These are phyloP conservation scores for Phyllosticta citriasiana DNA, from an alignment of 2,329 filamentous ascomycete species.

Conservation along the genomic window DNA sequence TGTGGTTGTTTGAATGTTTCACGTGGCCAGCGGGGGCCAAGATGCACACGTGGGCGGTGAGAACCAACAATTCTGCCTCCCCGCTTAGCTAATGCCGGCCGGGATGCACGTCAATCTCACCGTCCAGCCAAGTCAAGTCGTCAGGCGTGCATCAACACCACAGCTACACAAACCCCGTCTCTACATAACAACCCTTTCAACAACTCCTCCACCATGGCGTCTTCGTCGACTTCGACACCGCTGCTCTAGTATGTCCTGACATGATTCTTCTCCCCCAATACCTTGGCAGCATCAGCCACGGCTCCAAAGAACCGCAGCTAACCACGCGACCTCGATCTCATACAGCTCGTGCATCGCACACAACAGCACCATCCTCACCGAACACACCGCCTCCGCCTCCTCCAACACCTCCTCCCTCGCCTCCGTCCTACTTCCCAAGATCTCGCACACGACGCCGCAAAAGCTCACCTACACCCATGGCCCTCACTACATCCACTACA, in stretches of 20 bases:
- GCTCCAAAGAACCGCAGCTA: constrained; percentile 7
- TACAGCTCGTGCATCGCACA: constrained; percentile 84
- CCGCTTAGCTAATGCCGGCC: no score
- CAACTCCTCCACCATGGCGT: constrained; percentile 24
- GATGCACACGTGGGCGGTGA: no score
- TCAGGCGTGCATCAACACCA: not conserved
- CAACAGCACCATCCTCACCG: constrained; percentile 82
- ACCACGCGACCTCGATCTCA: constrained; percentile 4
- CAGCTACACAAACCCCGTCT: not conserved
- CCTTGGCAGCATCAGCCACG: not conserved
- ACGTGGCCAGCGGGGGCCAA: no score
- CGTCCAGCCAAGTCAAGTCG: no score
- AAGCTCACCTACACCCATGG: constrained; percentile 94
- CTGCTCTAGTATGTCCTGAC: constrained; percentile 24
- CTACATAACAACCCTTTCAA: not conserved
- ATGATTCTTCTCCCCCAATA: not conserved
- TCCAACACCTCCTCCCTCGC: constrained; percentile 79
- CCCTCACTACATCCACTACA: constrained; percentile 89
- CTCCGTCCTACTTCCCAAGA: constrained; percentile 90
- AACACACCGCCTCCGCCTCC: constrained; percentile 80
- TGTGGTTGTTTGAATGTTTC: no score
- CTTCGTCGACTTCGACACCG: constrained; percentile 28
- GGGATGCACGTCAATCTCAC: no score
- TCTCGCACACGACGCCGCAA: constrained; percentile 66
- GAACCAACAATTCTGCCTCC: no score